Evolutionary conservation across 2,329 filamentous ascomycete species (phyloP).

Genomic region (Fusarium mundagurra): DNA sequence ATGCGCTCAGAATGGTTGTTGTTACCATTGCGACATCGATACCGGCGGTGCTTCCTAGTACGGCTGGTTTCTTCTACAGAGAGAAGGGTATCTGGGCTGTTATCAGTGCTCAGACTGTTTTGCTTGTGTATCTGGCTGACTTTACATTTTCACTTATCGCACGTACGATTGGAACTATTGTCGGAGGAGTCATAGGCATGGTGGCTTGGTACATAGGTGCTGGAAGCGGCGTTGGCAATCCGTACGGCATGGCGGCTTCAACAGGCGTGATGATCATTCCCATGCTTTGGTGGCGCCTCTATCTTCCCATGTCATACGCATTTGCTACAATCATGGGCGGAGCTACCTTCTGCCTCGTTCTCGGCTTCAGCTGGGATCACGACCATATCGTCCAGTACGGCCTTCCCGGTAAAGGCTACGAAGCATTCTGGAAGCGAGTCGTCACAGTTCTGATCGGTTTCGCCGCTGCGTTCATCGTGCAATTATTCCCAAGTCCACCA

Average conservation of each 20-base stretch:
- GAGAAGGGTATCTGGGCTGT: constrained; percentile 63
- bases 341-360: constrained; percentile 54
- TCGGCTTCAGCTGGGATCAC: constrained; percentile 59
- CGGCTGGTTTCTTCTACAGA: constrained; percentile 61
- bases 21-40: constrained; percentile 57
- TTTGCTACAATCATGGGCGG: constrained; percentile 47
- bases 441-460: constrained; percentile 58
- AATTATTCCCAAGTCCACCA: constrained; percentile 58
- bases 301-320: constrained; percentile 43
- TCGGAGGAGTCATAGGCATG: constrained; percentile 59
- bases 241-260: constrained; percentile 59
- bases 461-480: constrained; percentile 54
- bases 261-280: constrained; percentile 51
- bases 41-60: constrained; percentile 53
- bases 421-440: constrained; percentile 59
- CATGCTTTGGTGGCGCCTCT: constrained; percentile 50
- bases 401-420: constrained; percentile 57
- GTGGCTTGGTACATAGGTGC: constrained; percentile 63
- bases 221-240: constrained; percentile 57
- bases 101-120: constrained; percentile 60
- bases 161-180: constrained; percentile 54
- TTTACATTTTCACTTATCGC: constrained; percentile 58
- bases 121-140: constrained; percentile 61
- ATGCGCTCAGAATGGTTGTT: constrained; percentile 58
- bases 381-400: constrained; percentile 55